Conservation (phyloP, 2,329 filamentous ascomycete species). For the Phoma sp. region DNA sequence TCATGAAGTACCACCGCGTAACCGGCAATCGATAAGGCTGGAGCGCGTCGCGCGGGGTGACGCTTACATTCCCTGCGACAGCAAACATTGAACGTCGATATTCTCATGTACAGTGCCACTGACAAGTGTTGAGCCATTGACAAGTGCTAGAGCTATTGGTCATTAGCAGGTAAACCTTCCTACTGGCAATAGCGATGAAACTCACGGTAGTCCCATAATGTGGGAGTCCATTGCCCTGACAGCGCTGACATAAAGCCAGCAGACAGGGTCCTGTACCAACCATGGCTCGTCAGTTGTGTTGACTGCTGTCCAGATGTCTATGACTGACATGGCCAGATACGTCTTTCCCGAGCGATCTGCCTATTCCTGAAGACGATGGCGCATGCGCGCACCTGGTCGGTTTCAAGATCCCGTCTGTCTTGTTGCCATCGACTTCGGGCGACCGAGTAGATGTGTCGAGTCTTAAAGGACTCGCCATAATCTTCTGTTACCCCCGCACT, state of each 20-base stretch:
- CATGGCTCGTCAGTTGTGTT: conserved; percentile 29
- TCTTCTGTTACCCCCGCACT: conserved; percentile 53
- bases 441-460: conserved; percentile 38
- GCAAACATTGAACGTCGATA: conserved; percentile 1
- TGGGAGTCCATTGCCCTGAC: neutral
- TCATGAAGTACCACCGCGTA: conserved; percentile 21
- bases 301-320: neutral
- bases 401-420: conserved; percentile 36
- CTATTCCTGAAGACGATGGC: conserved; percentile 50
- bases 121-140: neutral
- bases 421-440: conserved; percentile 43
- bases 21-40: conserved; percentile 11
- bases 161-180: too few relatives aligned
- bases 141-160: too few relatives aligned
- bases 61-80: conserved; percentile 2
- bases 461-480: conserved; percentile 46
- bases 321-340: conserved; percentile 27
- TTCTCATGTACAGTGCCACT: neutral
- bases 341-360: conserved; percentile 44
- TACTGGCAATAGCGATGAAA: too few relatives aligned
- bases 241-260: conserved; percentile 11
- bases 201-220: too few relatives aligned
- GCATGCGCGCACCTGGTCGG: conserved; percentile 47
- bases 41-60: conserved; percentile 11
- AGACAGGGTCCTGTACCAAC: neutral